Evolutionary conservation across 495 filamentous ascomycete genomes (phyloP), one percentile per base, ranked within the genome.

Genomic region (Neurospora sp.): DNA sequence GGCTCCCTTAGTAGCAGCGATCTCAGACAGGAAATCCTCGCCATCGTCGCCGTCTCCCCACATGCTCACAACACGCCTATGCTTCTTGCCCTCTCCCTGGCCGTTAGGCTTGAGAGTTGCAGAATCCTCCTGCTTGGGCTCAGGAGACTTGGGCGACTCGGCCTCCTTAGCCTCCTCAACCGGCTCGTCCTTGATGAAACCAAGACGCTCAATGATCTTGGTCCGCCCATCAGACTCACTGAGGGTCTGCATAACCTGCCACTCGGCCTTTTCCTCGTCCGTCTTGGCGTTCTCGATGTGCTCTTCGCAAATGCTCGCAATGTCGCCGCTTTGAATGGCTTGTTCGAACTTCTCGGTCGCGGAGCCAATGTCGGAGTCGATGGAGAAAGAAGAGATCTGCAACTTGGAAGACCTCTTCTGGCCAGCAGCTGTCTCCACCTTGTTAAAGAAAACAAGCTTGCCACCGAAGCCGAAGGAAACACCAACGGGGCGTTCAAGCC

Each of bases 391-490:
- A 0, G 91, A 93, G 71, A 99, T 94, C 77, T 88, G 89, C 69
- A 98, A 86, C 79, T 89, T 93, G 3, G 94, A 97, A 12, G 88
- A 88, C 72, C 90, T 85, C 5, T 84, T 82, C 44, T 91, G 87
- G 16, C 86, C 89, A 75, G 88, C 82, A 27, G 89, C 86, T 4
- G 84, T 78, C 73, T 90, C 85, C 71, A 81, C 80, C 69, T 85
- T 81, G 48, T 87, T 88, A 76, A 98, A 91, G 69, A 89, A 92
- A 27, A 98, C 88, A 1, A 99, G 85, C 83, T 97, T 96, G 39
- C 96, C 96, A 70, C 96, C 96, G 81, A 98, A 99, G 5, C 94
- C 96, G 83, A 99, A 99, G 0, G 94, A 93, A 27, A 91, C 95
- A 75, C 93, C 92, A 71, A 90, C 90, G 10, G 96, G 94, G 41